phyloP scores from a whole-genome alignment of 2,329 filamentous ascomycete species.

The Leptographium radiaticola region DNA sequence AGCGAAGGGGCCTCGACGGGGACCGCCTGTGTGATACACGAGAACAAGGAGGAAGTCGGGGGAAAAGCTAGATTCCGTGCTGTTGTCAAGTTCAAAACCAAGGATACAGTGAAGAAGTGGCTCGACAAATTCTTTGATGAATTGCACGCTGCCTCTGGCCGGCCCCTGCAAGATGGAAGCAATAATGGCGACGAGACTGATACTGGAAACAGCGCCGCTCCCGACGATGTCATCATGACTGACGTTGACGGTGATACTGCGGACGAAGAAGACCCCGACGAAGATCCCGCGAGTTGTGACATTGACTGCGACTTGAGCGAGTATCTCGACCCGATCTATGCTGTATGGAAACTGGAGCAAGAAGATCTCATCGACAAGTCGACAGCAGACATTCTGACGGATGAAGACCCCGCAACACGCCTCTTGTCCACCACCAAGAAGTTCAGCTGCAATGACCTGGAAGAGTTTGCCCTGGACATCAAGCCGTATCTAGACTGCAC shows the following conservation, averaged over 20 bases:
- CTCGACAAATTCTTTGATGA: neutral
- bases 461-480: neutral
- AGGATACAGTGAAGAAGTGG: neutral
- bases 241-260: too few species aligned
- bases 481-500: constrained; percentile 6
- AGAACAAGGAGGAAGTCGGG: neutral
- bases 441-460: neutral
- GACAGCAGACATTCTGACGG: neutral
- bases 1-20: constrained; percentile 6
- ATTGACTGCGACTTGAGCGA: neutral
- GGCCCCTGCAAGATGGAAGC: neutral
- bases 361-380: neutral
- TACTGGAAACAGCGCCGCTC: neutral
- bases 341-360: neutral
- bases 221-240: too few species aligned
- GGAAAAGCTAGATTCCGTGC: neutral
- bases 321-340: neutral
- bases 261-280: neutral
- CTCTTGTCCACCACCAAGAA: neutral
- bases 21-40: constrained; percentile 2
- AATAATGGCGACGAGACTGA: neutral
- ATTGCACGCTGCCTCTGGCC: neutral
- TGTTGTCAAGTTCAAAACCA: neutral
- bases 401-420: neutral
- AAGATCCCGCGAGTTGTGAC: neutral